phyloP scores from a whole-genome alignment of 768 basidiomycete genomes.

The Hypholoma fasciculare region DNA sequence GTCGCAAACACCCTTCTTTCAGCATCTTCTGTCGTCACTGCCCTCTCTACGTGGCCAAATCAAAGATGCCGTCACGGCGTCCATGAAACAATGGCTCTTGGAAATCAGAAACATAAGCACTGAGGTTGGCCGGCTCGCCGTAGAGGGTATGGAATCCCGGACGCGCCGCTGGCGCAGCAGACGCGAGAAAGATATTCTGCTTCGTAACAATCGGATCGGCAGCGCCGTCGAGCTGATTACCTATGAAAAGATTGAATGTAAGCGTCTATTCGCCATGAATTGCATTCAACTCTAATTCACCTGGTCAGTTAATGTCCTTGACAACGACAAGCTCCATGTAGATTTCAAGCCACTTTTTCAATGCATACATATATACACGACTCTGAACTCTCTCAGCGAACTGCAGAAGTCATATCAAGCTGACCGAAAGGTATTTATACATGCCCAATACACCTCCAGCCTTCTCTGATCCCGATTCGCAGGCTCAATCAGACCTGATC shows the following conservation, averaged over 20 bases:
- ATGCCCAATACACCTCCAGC: background rate
- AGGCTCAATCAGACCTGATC: slow-evolving; percentile 98
- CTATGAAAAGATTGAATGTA: slow-evolving; percentile 93
- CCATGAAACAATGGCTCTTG: slow-evolving; percentile 95
- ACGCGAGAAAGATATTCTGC: slow-evolving; percentile 81
- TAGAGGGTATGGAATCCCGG: slow-evolving; percentile 87
- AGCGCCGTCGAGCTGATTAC: slow-evolving; percentile 92
- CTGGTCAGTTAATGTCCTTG: slow-evolving; percentile 80
- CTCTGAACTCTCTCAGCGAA: slow-evolving; percentile 88
- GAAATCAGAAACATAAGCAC: slow-evolving; percentile 90
- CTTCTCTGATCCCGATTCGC: slow-evolving; percentile 6
- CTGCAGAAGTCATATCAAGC: slow-evolving; percentile 92
- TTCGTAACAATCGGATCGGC: slow-evolving; percentile 77
- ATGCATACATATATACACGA: slow-evolving; percentile 95
- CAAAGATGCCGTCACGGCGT: slow-evolving; percentile 91
- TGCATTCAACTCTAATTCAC: slow-evolving; percentile 6
- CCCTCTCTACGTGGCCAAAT: slow-evolving; percentile 89
- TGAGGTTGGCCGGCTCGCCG: slow-evolving; percentile 81
- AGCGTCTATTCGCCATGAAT: slow-evolving; percentile 29
- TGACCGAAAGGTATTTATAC: slow-evolving; percentile 77
- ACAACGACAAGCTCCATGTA: slow-evolving; percentile 84
- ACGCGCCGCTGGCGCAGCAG: slow-evolving; percentile 80
- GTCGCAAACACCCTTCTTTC: slow-evolving; percentile 91
- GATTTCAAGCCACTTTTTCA: slow-evolving; percentile 96
- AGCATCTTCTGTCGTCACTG: slow-evolving; percentile 86